Conservation (phyloP, 1,284 basidiomycete genomes). For the Tausonia pullulans region DNA sequence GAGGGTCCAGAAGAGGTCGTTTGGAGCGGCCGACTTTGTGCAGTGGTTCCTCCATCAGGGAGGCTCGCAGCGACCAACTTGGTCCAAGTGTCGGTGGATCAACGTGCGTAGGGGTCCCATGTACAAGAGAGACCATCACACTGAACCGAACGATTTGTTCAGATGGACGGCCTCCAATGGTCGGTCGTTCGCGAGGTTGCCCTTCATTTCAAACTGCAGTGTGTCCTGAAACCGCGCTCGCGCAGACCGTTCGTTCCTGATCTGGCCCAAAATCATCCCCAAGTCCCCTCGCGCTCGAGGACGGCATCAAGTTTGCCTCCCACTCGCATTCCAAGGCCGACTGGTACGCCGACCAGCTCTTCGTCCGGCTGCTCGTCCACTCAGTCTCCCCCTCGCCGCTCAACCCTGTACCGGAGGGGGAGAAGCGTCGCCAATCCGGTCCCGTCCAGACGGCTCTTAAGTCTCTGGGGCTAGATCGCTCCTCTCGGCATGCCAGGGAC, state of each 20-base stretch:
- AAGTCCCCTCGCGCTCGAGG: slow-evolving; percentile 10
- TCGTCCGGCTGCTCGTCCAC: neutral
- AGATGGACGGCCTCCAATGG: slow-evolving; percentile 13
- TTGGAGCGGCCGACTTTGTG: neutral
- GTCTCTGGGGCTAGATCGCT: neutral
- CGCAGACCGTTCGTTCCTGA: too few species aligned
- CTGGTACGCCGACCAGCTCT: neutral
- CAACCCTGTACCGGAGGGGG: too few species aligned
- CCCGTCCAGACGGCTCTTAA: neutral
- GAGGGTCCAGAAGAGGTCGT: slow-evolving; percentile 1
- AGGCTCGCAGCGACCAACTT: neutral
- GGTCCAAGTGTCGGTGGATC: slow-evolving; percentile 8
- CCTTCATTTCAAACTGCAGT: slow-evolving; percentile 8
- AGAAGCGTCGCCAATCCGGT: neutral
- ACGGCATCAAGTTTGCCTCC: slow-evolving; percentile 8
- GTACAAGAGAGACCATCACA: neutral
- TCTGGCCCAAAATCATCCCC: neutral
- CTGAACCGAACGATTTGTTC: neutral
- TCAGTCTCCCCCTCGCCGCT: too few species aligned
- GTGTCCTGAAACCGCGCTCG: neutral
- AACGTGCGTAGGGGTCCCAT: neutral
- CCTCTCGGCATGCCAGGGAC: neutral
- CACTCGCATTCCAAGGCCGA: slow-evolving; percentile 12
- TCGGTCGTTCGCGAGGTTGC: slow-evolving; percentile 9
- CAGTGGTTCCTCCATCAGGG: slow-evolving; percentile 3